phyloP scores from a whole-genome alignment of 306 rosid species.

The apple (Malus domestica) region DNA sequence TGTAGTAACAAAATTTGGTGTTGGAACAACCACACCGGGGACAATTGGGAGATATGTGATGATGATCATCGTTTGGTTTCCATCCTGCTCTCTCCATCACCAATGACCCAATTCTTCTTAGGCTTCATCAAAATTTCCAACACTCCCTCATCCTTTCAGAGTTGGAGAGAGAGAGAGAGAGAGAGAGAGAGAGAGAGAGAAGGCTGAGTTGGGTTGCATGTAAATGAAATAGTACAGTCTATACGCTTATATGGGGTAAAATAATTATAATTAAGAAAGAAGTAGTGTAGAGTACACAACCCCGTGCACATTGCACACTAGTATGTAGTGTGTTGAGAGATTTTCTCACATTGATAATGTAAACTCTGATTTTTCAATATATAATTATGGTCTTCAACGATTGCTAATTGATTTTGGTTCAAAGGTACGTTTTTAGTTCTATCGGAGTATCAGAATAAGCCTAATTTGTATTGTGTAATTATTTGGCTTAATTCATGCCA shows the following conservation, averaged over 20 bases:
- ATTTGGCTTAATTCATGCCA: neutral
- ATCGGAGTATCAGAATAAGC: neutral
- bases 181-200: constrained; percentile 1
- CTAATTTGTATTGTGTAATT: neutral
- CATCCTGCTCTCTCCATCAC: constrained; percentile 54
- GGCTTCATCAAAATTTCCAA: constrained; percentile 19
- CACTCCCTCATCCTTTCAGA: constrained; percentile 5
- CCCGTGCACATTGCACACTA: neutral
- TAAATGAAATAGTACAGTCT: neutral
- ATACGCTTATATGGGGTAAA: neutral
- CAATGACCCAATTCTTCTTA: constrained; percentile 17
- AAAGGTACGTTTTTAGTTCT: neutral
- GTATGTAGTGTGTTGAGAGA: neutral
- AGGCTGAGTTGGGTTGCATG: neutral
- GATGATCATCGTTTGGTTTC: constrained; percentile 48
- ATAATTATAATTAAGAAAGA: neutral
- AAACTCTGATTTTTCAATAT: neutral
- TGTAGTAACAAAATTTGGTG: constrained; percentile 84
- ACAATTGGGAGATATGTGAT: constrained; percentile 51
- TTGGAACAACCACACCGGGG: constrained; percentile 72
- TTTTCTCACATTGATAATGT: neutral
- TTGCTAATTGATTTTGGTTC: neutral
- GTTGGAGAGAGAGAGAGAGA: neutral
- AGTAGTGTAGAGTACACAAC: neutral
- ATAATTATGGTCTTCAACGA: neutral